Evolutionary conservation across 345 rosid genomes (phyloP).

Genomic region (Eucalyptus marginata): DNA sequence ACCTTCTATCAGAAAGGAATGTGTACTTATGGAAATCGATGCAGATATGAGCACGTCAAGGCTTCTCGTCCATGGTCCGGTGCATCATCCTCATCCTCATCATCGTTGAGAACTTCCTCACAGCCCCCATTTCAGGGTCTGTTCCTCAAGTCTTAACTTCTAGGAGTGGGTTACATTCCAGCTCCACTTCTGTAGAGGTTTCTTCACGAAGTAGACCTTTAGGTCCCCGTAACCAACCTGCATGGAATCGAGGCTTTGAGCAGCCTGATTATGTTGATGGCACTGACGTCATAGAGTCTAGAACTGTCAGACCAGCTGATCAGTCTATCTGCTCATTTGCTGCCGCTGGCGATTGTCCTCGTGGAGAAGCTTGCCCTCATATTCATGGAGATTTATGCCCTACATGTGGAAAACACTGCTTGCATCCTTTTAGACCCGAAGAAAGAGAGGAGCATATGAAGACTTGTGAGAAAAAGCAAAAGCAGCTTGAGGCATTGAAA

Average conservation of each 20-base stretch:
- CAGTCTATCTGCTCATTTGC: slow-evolving; percentile 75
- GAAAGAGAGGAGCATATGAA: slow-evolving; percentile 71
- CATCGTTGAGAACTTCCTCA: slow-evolving; percentile 11
- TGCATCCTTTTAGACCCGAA: slow-evolving; percentile 78
- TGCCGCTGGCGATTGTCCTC: slow-evolving; percentile 78
- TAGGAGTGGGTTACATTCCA: slow-evolving; percentile 2
- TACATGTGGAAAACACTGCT: slow-evolving; percentile 72
- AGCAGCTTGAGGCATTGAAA: slow-evolving; percentile 55
- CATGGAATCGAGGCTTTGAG: slow-evolving; percentile 27
- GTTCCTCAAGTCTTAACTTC: slow-evolving; percentile 4
- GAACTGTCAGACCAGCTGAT: slow-evolving; percentile 36
- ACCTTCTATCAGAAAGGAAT: slow-evolving; percentile 85
- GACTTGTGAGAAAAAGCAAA: slow-evolving; percentile 68
- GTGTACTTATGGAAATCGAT: slow-evolving; percentile 73
- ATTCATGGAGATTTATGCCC: slow-evolving; percentile 85
- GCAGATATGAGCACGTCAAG: slow-evolving; percentile 74
- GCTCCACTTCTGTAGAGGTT: slow-evolving; percentile 15
- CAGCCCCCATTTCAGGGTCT: slow-evolving; percentile 13
- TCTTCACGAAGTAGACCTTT: slow-evolving; percentile 19
- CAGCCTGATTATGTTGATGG: slow-evolving; percentile 11
- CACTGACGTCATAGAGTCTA: slow-evolving; percentile 16
- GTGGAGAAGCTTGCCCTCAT: slow-evolving; percentile 73
- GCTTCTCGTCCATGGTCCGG: slow-evolving; percentile 25
- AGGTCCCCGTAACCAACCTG: slow-evolving; percentile 11
- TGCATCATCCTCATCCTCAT: slow-evolving; percentile 44